Conservation (phyloP, 2,329 filamentous ascomycete species). For the Berkeleyomyces rouxiae region DNA sequence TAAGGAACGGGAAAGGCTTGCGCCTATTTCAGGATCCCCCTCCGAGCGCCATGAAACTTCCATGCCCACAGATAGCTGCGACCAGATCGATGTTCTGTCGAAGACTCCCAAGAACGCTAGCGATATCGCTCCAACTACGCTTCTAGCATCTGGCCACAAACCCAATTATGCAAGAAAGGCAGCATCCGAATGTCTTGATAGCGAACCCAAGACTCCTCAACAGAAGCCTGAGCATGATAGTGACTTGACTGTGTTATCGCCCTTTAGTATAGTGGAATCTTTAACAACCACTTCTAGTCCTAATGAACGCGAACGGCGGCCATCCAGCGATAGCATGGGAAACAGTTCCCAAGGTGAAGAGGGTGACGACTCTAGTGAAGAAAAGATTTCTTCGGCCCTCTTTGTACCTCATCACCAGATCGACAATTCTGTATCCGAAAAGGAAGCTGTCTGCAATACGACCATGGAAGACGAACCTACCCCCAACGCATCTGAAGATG, state of each 20-base stretch:
- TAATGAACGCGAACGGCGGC: constrained; percentile 18
- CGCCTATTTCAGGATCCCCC: constrained; percentile 6
- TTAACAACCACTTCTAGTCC: constrained; percentile 4
- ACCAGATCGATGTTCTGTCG: neutral
- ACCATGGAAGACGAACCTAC: constrained; percentile 7
- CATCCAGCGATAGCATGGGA: constrained; percentile 26
- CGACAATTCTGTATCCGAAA: constrained; percentile 3
- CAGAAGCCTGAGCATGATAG: constrained; percentile 5
- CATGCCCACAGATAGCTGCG: neutral
- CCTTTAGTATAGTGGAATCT: constrained; percentile 11
- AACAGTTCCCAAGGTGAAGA: constrained; percentile 21
- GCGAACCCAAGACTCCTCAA: neutral
- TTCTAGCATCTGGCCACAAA: neutral
- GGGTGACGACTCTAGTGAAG: constrained; percentile 51
- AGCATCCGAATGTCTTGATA: neutral
- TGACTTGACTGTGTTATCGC: constrained; percentile 6
- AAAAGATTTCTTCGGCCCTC: constrained; percentile 74
- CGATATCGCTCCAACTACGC: neutral
- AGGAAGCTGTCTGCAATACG: neutral
- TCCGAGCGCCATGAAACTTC: neutral
- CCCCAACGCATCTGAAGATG: constrained; percentile 14
- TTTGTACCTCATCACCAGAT: constrained; percentile 56
- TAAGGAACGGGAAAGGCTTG: neutral
- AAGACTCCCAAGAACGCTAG: constrained; percentile 6
- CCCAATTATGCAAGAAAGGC: neutral